Percentiles rank a stretch among this genome's conserved stretches.
Conservation (phyloP, 1,284 basidiomycete genomes). For the Leccinum solheimii region DNA sequence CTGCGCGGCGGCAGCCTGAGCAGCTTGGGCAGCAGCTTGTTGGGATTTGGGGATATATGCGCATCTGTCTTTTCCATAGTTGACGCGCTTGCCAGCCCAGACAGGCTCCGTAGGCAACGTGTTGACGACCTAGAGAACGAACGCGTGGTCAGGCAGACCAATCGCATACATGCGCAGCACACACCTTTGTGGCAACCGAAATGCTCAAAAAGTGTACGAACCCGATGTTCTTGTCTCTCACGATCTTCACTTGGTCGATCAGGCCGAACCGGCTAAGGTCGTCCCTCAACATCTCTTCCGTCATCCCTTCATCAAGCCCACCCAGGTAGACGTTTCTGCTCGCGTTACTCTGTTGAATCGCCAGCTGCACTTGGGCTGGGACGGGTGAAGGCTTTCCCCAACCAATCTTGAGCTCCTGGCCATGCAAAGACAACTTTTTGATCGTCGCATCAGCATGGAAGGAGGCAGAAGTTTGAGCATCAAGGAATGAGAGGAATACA, state of each 20-base stretch:
- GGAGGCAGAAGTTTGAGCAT: slow-evolving; percentile 85
- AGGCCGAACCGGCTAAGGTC: slow-evolving; percentile 88
- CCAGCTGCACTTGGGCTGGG: slow-evolving; percentile 78
- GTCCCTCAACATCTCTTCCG: slow-evolving; percentile 87
- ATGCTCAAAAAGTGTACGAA: slow-evolving; percentile 97
- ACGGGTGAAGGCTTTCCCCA: slow-evolving; percentile 94
- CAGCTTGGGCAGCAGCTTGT: slow-evolving; percentile 79
- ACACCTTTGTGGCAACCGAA: slow-evolving; percentile 86
- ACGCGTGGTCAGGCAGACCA: neutral
- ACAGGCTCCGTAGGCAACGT: slow-evolving; percentile 84
- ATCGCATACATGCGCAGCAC: slow-evolving; percentile 10
- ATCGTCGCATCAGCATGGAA: slow-evolving; percentile 95
- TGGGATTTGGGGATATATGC: slow-evolving; percentile 92
- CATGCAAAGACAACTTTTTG: slow-evolving; percentile 88
- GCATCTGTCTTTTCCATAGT: slow-evolving; percentile 94
- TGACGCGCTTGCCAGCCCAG: slow-evolving; percentile 93
- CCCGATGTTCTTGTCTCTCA: slow-evolving; percentile 95
- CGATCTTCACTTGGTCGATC: slow-evolving; percentile 98
- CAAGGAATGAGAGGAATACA: slow-evolving; percentile 97
- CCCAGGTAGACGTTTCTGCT: slow-evolving; percentile 94
- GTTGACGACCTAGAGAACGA: slow-evolving; percentile 70
- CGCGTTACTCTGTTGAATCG: slow-evolving; percentile 87
- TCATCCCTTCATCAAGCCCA: slow-evolving; percentile 83
- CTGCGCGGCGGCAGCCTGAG: slow-evolving; percentile 80
- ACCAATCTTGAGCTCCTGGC: slow-evolving; percentile 92